Percentiles rank a stretch among this genome's conserved stretches.
Conservation (phyloP, 2,329 filamentous ascomycete genomes). For the Berkeleyomyces rouxiae region DNA sequence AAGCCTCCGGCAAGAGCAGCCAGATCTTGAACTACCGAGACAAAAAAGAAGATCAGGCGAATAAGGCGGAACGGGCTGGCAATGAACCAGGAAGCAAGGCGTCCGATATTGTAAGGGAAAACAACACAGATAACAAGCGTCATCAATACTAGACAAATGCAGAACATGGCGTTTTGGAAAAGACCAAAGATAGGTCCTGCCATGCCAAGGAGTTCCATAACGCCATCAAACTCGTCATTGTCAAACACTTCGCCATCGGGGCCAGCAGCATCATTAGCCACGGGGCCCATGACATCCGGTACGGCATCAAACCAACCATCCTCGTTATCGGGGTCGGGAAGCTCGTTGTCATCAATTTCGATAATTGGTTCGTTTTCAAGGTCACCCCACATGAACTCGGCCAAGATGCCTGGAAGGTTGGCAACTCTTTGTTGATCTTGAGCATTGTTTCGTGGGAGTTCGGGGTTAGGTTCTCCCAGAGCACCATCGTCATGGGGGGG, state of each 20-base stretch:
- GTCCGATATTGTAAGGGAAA: constrained; percentile 81
- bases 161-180: constrained; percentile 90
- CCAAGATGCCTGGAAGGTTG: constrained; percentile 21
- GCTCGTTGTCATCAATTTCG: constrained; percentile 37
- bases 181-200: constrained; percentile 79
- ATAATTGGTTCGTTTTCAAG: constrained; percentile 24
- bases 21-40: constrained; percentile 66
- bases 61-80: constrained; percentile 67
- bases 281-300: constrained; percentile 12
- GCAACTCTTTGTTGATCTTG: background rate
- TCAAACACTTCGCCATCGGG: constrained; percentile 38
- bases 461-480: background rate
- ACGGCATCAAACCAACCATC: constrained; percentile 24
- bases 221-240: constrained; percentile 86
- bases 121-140: constrained; percentile 78
- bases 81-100: constrained; percentile 61
- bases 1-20: constrained; percentile 48
- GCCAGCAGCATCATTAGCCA: constrained; percentile 20
- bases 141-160: constrained; percentile 71
- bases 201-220: constrained; percentile 93
- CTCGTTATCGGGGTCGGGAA: constrained; percentile 26
- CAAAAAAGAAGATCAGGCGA: constrained; percentile 51
- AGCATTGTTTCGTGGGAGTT: background rate
- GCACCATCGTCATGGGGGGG: background rate
- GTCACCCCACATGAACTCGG: constrained; percentile 47